Percentiles rank a stretch among this genome's conserved stretches.
Conservation (phyloP, 345 rosid species). For the Murraya koenigii region DNA sequence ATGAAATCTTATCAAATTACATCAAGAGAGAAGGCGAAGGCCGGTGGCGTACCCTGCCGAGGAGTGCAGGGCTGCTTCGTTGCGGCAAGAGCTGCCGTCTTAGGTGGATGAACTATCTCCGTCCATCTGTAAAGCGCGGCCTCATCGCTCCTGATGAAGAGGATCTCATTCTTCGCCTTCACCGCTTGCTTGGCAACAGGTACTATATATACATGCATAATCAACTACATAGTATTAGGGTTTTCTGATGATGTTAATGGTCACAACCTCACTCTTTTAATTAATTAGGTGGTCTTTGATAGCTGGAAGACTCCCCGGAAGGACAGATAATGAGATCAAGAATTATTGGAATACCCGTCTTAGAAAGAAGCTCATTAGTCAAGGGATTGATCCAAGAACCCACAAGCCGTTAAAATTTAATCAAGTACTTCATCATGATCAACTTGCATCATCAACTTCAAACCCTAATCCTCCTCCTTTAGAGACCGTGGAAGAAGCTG, state of each 20-base stretch:
- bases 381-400: slow-evolving; percentile 82
- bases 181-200: slow-evolving; percentile 73
- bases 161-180: slow-evolving; percentile 94
- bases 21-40: slow-evolving; percentile 79
- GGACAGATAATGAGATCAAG: slow-evolving; percentile 90
- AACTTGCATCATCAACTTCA: too few species aligned
- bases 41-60: slow-evolving; percentile 78
- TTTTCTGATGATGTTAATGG: too few species aligned
- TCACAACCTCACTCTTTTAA: too few species aligned
- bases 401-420: slow-evolving; percentile 53
- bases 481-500: neutral
- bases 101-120: slow-evolving; percentile 94
- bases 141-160: slow-evolving; percentile 80
- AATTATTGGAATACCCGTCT: slow-evolving; percentile 91
- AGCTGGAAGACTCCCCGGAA: slow-evolving; percentile 87
- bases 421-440: too few species aligned
- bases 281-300: slow-evolving; percentile 70
- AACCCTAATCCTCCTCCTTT: slow-evolving; percentile 17
- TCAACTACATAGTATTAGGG: too few species aligned
- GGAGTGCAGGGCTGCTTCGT: slow-evolving; percentile 74
- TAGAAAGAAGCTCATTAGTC: slow-evolving; percentile 68
- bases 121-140: slow-evolving; percentile 75
- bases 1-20: slow-evolving; percentile 55
- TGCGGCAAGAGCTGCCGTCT: slow-evolving; percentile 94
- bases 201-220: neutral